Base-by-base conservation (phyloP, 805 yeast genomes). In the Candida berthetii region DNA sequence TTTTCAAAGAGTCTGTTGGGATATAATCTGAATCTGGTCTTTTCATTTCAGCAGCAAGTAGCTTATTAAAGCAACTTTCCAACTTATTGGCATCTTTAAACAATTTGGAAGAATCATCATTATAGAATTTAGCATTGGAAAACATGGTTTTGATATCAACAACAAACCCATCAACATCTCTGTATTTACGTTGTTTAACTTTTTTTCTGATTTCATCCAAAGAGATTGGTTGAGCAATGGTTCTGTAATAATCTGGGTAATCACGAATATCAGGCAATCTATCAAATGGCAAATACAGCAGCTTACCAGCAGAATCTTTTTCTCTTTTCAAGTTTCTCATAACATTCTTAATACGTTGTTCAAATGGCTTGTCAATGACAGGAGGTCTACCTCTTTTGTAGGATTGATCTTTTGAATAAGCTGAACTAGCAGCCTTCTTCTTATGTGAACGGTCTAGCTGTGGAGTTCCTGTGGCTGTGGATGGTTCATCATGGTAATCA, bases 311-410 rank as follows among this genome's bases (percentile, higher is more conserved):
- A 1, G 69, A 68, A 51, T 74, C 80, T 36, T 77, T 74, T 44
- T 84, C 81, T 55, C 85, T 85, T 55, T 89, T 85, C 56, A 93
- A 69, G 38, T 78, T 80, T 58, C 95, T 79, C 69, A 93, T 65
- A 31, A 93, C 81, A 49, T 87, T 80, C 61, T 91, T 90, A 62
- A 91, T 89, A 48, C 97, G 72, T 56, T 88, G 88, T 62, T 93
- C 97, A 61, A 84, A 90, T 6, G 96, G 95, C 57, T 80, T 83
- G 60, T 86, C 96, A 38, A 88, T 87, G 42, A 87, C 83, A 2
- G 96, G 96, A 5, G 96, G 96, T 52, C 96, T 74, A 16, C 96
- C 96, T 55, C 95, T 74, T 60, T 86, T 82, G 42, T 53, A 54
- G 5, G 60, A 47, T 31, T 50, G 55, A 8, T 56, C 61, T 28